phyloP scores from a whole-genome alignment of 2,329 filamentous ascomycete genomes.

The Nannizzia gypsea region DNA sequence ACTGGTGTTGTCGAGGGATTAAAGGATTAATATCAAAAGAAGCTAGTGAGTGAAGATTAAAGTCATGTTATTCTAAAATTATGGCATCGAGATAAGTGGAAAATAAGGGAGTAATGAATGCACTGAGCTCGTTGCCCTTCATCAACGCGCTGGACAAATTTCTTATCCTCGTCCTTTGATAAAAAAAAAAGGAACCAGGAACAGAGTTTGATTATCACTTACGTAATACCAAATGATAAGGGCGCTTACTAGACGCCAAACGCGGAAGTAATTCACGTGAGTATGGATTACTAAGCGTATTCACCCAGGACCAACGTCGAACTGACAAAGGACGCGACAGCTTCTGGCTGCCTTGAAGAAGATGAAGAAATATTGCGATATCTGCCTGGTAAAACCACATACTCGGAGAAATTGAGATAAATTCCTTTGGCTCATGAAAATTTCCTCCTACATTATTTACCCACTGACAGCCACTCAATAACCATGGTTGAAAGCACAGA shows the following conservation, averaged over 20 bases:
- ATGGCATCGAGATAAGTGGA: not conserved
- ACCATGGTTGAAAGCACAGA: constrained; percentile 25
- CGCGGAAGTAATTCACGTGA: not conserved
- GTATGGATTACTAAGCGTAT: no score
- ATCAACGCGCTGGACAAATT: not conserved
- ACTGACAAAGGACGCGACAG: not conserved
- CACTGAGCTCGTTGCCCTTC: not conserved
- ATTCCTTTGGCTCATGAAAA: not conserved
- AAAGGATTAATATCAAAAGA: not conserved
- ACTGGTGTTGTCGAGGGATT: not conserved
- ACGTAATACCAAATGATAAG: not conserved
- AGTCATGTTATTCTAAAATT: not conserved
- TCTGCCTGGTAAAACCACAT: not conserved
- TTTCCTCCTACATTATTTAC: not conserved
- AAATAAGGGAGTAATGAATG: not conserved
- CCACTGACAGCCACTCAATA: not conserved
- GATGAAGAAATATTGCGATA: not conserved
- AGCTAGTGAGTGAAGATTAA: not conserved
- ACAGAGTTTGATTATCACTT: not conserved
- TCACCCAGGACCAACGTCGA: not conserved
- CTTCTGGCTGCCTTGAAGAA: not conserved
- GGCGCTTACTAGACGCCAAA: not conserved
- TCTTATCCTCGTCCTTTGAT: constrained; percentile 1
- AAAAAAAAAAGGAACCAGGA: not conserved
- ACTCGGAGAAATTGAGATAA: not conserved